phyloP scores from a whole-genome alignment of 2,329 filamentous ascomycete species.

The Arthrobotrys megalospora region DNA sequence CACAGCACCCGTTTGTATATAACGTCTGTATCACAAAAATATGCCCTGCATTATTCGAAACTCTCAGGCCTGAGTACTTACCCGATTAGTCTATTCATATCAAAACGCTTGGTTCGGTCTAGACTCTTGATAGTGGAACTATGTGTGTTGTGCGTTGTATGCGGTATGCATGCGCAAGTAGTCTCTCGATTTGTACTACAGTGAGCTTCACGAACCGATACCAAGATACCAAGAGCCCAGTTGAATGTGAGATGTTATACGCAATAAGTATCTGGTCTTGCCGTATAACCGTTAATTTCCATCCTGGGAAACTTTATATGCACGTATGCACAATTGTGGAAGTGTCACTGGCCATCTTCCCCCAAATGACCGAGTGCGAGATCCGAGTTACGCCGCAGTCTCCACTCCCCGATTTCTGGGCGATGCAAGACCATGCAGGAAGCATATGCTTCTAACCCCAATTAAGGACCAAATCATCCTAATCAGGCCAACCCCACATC shows the following conservation, averaged over 20 bases:
- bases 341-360: background rate
- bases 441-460: background rate
- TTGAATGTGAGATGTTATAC: no score
- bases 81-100: background rate
- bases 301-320: no score
- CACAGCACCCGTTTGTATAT: background rate
- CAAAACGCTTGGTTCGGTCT: background rate
- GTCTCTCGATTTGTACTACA: no score
- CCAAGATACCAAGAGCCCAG: no score
- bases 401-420: constrained; percentile 23
- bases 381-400: background rate
- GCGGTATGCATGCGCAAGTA: no score
- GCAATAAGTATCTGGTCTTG: no score
- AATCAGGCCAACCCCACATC: background rate
- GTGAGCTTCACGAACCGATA: no score
- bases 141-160: constrained; percentile 24
- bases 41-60: background rate
- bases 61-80: background rate
- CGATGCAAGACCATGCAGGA: constrained; percentile 12
- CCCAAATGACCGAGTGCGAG: constrained; percentile 1
- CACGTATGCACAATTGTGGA: background rate
- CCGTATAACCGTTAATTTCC: no score
- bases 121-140: background rate
- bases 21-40: background rate
- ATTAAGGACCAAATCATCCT: constrained; percentile 21